Evolutionary conservation across 2,329 filamentous ascomycete genomes (phyloP).

Genomic region (Myrmaecium sp.): DNA sequence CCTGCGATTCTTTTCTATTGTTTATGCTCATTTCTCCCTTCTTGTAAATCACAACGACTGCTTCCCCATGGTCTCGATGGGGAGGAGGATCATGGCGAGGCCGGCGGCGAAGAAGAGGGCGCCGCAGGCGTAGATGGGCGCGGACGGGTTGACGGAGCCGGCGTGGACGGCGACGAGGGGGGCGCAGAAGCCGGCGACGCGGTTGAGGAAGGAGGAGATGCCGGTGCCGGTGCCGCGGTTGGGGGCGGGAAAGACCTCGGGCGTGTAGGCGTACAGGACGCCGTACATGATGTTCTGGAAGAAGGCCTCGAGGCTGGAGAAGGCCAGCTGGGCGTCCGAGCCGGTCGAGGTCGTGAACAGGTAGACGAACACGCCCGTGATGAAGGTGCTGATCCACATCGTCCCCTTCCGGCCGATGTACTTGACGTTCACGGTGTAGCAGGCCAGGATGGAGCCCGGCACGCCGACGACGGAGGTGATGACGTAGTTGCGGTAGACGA

Average conservation of each 20-base stretch:
- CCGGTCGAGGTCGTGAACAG: slow-evolving; percentile 43
- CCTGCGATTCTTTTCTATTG: too few relatives aligned
- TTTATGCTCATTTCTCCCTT: too few relatives aligned
- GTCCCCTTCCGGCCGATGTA: slow-evolving; percentile 58
- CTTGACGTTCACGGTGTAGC: slow-evolving; percentile 54
- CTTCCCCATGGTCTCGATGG: slow-evolving; percentile 27
- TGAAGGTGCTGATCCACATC: slow-evolving; percentile 48
- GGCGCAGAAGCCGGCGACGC: slow-evolving; percentile 48
- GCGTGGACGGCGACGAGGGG: slow-evolving; percentile 44
- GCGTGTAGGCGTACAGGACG: slow-evolving; percentile 60
- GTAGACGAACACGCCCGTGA: slow-evolving; percentile 54
- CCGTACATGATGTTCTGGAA: slow-evolving; percentile 45
- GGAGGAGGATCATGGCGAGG: slow-evolving; percentile 24
- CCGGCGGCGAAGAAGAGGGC: slow-evolving; percentile 27
- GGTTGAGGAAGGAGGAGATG: slow-evolving; percentile 54
- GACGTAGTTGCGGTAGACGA: slow-evolving; percentile 62
- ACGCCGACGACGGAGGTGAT: slow-evolving; percentile 64
- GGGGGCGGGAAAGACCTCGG: slow-evolving; percentile 59
- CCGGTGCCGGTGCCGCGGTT: slow-evolving; percentile 56
- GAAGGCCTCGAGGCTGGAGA: slow-evolving; percentile 53
- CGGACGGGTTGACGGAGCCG: slow-evolving; percentile 19
- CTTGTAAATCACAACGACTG: slow-evolving; percentile 19
- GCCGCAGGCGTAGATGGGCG: slow-evolving; percentile 26
- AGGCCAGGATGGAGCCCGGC: slow-evolving; percentile 59
- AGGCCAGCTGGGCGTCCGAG: slow-evolving; percentile 42